phyloP scores from a whole-genome alignment of 345 rosid species.

The Euphorbia tirucalli region DNA sequence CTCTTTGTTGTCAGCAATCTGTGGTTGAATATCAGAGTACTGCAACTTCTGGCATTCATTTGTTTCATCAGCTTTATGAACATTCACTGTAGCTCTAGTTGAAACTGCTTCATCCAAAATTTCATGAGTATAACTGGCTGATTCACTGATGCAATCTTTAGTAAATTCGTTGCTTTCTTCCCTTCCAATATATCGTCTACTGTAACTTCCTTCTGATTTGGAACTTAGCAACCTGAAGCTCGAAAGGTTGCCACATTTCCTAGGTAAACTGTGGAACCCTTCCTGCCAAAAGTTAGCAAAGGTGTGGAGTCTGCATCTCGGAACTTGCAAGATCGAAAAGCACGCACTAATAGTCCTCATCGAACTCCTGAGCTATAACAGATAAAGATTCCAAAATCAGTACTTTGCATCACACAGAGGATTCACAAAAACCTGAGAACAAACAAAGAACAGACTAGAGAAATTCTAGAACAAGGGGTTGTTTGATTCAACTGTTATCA shows the following conservation, averaged over 20 bases:
- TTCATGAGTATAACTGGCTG: conserved; percentile 33
- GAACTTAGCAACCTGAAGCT: conserved; percentile 37
- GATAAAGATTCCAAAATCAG: conserved; percentile 14
- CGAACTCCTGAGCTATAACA: conserved; percentile 26
- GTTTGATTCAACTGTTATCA: background rate
- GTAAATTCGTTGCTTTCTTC: conserved; percentile 35
- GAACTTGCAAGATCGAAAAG: conserved; percentile 58
- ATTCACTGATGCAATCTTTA: conserved; percentile 29
- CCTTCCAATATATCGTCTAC: conserved; percentile 56
- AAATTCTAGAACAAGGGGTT: background rate
- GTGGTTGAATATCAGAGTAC: conserved; percentile 43
- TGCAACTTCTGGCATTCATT: conserved; percentile 39
- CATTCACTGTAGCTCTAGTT: conserved; percentile 35
- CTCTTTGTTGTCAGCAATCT: conserved; percentile 49
- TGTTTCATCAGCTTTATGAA: conserved; percentile 35
- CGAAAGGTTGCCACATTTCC: conserved; percentile 27
- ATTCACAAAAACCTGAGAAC: conserved; percentile 8
- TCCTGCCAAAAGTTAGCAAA: conserved; percentile 47
- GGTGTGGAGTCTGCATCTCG: conserved; percentile 49
- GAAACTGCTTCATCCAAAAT: conserved; percentile 46
- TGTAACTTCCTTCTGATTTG: conserved; percentile 54
- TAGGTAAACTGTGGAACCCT: conserved; percentile 37
- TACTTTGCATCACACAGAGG: conserved; percentile 14
- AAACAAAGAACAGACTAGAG: background rate
- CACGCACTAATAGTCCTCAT: conserved; percentile 54